Base-by-base conservation (phyloP, 805 yeast genomes). In the Pichia scutulata region DNA sequence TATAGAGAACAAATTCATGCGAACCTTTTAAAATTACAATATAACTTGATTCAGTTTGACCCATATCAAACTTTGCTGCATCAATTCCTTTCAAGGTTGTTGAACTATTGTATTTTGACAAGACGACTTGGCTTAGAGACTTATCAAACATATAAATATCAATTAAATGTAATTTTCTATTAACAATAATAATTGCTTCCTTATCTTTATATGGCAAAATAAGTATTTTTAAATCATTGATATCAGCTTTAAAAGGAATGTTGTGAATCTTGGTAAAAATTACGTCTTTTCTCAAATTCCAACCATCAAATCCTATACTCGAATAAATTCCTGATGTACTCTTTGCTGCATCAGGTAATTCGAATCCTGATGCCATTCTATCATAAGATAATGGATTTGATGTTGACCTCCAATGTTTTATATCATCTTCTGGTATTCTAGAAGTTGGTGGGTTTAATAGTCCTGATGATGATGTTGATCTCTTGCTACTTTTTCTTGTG, bases 181-280 rank as follows among this genome's bases (percentile, higher is more conserved):
- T 78, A 46, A 77, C 71, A 7, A 86, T 64, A 0, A 81, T 77
- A 1, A 87, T 60, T 0, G 82, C 84, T 60, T 87, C 92, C 56
- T 77, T 78, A 26, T 76, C 78, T 22, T 73, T 74, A 54, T 69
- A 77, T 5, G 60, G 57, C n/a, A 78, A 52, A 9, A 70, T 70
- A 45, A 66, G 62, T 1, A 73, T 61, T 43, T 70, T 70, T 26
- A 77, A 53, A 18, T 62, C 46, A 1, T 56, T 45, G 12, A 62
- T 53, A n/a, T 66, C 60, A 6, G 68, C 67, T 19, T 63, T 61
- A 13, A 66, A 47, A 61, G 68, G 39, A 71, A 65, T 59, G 0
- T 76, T 64, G 18, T 80, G 81, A 2, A 86, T 64, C 58, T 76
- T 78, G 0, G 89, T 80, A 52, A 87, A 67, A n/a, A 84, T 81